Percentiles rank a stretch among this genome's conserved stretches.
These are phyloP conservation scores for Cerioporus squamosus DNA, from an alignment of 1,284 basidiomycete species.

Conservation along the genomic window DNA sequence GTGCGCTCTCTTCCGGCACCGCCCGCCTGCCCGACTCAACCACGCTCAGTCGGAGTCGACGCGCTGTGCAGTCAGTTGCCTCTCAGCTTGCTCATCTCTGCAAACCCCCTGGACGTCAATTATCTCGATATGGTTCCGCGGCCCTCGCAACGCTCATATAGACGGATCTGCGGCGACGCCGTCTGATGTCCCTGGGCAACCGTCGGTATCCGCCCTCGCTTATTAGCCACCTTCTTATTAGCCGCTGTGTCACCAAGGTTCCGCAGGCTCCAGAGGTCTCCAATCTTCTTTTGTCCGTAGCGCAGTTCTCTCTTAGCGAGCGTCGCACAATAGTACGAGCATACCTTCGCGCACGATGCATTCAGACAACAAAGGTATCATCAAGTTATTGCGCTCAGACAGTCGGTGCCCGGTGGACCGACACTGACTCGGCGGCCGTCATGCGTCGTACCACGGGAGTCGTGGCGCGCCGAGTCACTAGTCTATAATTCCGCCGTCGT, in stretches of 20 bases:
- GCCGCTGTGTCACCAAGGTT: background rate
- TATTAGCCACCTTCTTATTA: background rate
- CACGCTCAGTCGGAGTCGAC: too few relatives aligned
- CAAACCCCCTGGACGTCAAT: too few relatives aligned
- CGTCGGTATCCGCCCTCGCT: background rate
- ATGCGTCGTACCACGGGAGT: too few relatives aligned
- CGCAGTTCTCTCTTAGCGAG: background rate
- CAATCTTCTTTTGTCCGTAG: background rate
- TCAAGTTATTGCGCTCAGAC: background rate
- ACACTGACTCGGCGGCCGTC: background rate
- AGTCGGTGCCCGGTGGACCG: background rate
- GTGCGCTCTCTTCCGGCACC: background rate
- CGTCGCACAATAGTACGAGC: background rate
- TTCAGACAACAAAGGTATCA: background rate
- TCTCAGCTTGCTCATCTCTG: too few relatives aligned
- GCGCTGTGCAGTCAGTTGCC: background rate
- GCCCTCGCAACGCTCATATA: background rate
- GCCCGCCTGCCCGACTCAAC: background rate
- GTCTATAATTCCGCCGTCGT: too few relatives aligned
- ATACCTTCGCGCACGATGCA: background rate
- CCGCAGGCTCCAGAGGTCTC: background rate
- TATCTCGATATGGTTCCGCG: background rate
- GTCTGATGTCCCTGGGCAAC: background rate
- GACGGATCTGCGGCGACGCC: background rate
- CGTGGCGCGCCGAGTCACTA: too few relatives aligned